Conservation (phyloP, 176 grass and related monocot species). For the Stipa capillata region DNA sequence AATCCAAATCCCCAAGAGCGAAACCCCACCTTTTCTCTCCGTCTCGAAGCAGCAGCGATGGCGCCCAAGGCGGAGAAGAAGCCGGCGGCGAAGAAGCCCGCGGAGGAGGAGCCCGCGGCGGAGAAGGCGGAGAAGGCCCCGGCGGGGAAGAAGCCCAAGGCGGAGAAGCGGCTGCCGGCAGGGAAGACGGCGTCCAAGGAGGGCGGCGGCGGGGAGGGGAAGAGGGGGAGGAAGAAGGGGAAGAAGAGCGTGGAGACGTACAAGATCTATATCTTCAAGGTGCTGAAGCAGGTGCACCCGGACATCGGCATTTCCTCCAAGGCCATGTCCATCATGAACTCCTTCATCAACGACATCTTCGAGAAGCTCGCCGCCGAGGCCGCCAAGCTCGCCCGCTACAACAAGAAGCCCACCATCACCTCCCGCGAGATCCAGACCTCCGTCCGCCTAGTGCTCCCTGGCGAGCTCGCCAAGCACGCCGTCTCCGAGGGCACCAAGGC, state of each 20-base stretch:
- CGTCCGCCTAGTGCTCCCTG: conserved; percentile 52
- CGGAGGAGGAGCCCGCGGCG: background rate
- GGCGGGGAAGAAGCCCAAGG: background rate
- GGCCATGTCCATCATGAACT: conserved; percentile 96
- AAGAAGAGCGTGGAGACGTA: conserved; percentile 67
- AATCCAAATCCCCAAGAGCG: too few relatives aligned
- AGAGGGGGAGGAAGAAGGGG: conserved; percentile 19
- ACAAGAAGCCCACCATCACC: conserved; percentile 65
- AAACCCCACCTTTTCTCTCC: too few relatives aligned
- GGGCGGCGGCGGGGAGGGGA: background rate
- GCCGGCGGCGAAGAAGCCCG: background rate
- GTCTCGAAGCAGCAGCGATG: too few relatives aligned
- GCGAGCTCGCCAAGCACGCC: conserved; percentile 55
- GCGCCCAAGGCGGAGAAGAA: background rate
- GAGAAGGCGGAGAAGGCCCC: background rate
- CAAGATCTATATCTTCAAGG: conserved; percentile 98
- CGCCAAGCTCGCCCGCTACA: conserved; percentile 31
- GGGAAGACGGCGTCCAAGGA: background rate
- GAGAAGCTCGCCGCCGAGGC: conserved; percentile 58
- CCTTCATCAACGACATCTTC: conserved; percentile 88
- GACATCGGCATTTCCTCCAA: conserved; percentile 89
- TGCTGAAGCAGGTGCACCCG: conserved; percentile 84
- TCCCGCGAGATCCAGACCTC: conserved; percentile 56
- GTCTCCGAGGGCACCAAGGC: conserved; percentile 45
- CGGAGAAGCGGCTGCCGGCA: background rate